A percentile compares a stretch with the other conserved stretches of the same genome.
phyloP scores from a whole-genome alignment of 2,329 filamentous ascomycete species.

The Lanzia echinophila region DNA sequence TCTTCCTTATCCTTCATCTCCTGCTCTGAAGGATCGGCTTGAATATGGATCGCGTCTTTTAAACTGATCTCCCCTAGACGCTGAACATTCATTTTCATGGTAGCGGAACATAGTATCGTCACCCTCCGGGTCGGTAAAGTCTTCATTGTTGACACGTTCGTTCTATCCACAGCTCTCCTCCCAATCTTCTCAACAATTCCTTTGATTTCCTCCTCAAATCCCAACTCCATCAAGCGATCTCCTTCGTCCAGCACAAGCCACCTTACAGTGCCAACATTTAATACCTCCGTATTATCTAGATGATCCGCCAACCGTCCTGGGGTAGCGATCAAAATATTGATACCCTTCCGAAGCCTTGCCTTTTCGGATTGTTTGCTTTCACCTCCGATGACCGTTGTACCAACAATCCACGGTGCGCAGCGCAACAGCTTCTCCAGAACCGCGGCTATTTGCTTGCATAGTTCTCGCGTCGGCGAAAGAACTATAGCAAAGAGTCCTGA shows the following conservation, averaged over 20 bases:
- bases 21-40: slow-evolving; percentile 49
- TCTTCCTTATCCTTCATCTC: slow-evolving; percentile 46
- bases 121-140: slow-evolving; percentile 69
- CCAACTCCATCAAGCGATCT: slow-evolving; percentile 96
- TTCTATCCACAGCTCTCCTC: slow-evolving; percentile 53
- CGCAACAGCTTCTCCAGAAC: slow-evolving; percentile 80
- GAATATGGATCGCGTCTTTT: slow-evolving; percentile 84
- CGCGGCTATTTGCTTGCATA: slow-evolving; percentile 87
- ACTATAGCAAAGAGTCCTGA: slow-evolving; percentile 91
- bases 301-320: slow-evolving; percentile 89
- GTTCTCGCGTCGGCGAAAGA: slow-evolving; percentile 86
- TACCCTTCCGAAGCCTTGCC: slow-evolving; percentile 82
- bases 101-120: slow-evolving; percentile 91
- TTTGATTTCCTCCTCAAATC: slow-evolving; percentile 90
- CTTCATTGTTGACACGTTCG: slow-evolving; percentile 48
- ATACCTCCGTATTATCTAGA: slow-evolving; percentile 80
- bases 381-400: slow-evolving; percentile 70
- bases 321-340: slow-evolving; percentile 94
- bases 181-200: slow-evolving; percentile 78
- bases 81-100: slow-evolving; percentile 96
- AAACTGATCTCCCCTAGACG: slow-evolving; percentile 90
- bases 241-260: slow-evolving; percentile 96
- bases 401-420: slow-evolving; percentile 91
- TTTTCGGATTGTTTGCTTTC: slow-evolving; percentile 78
- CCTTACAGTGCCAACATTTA: slow-evolving; percentile 81